Base-by-base conservation (phyloP, 1,284 basidiomycete species). In the Leccinum solheimii region DNA sequence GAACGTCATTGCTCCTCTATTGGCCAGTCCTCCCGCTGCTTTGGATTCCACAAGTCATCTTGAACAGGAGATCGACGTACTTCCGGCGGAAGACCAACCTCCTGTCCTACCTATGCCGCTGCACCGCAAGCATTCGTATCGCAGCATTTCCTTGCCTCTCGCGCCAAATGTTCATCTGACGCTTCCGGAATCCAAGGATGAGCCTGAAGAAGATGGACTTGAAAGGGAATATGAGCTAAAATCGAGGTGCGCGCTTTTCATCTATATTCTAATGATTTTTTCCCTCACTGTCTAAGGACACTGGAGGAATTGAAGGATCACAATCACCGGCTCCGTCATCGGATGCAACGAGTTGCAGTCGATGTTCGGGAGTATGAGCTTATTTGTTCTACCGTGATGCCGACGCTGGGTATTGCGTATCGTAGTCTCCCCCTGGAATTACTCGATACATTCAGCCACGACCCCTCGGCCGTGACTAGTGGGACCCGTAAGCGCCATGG, bases 381-480 rank as follows among this genome's bases (percentile, higher is more conserved):
- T 10, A 75, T 86, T 16, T 87, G 87, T 66, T 71, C 78, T 14
- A 76, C 77, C 36, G 75, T 87, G 48, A 78, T 81, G 59, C 77
- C 76, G 36, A 72, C 79, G 3, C 76, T 87, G 30, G 83, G 80
- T 11, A 72, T 83, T 38, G 70, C 77, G 14, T 78, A 84, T 66
- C 75, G 69, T 11, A 75, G 76, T 55, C 77, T 91, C 52, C 84
- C 90, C 8, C 77, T 78, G 60, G 87, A 90, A 14, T 78, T 91
- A 13, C 71, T 90, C 38, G 89, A 91, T 57, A 85, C 88, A 3
- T 84, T 91, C 68, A 83, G 81, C 40, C 88, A 90, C 62, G 90
- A 92, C 69, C 90, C 90, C 40, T 83, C 87, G 3, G 83, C 85
- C n/a, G 83, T 90, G 9, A 87, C 83, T 4, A 81, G 86, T 19